Conservation (phyloP, 2,329 filamentous ascomycete genomes). For the Rasamsonia emersonii region DNA sequence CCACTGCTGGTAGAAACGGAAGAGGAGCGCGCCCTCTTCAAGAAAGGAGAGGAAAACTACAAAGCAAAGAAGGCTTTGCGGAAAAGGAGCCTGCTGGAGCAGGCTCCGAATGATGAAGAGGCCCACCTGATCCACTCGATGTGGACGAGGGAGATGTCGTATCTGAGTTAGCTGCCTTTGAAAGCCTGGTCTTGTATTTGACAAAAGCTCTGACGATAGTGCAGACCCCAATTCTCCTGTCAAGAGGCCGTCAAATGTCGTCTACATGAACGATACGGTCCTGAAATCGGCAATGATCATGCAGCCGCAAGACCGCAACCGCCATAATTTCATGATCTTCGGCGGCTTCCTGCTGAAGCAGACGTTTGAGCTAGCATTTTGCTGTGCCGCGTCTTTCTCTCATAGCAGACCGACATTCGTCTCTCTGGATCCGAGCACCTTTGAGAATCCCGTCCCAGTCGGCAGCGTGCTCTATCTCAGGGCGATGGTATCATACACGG, state of each 20-base stretch:
- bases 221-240: slow-evolving; percentile 47
- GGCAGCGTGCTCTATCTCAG: slow-evolving; percentile 67
- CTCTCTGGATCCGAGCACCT: slow-evolving; percentile 63
- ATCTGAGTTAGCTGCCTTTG: slow-evolving; percentile 40
- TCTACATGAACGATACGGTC: slow-evolving; percentile 54
- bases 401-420: slow-evolving; percentile 63
- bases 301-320: slow-evolving; percentile 63
- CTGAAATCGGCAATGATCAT: slow-evolving; percentile 63
- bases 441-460: slow-evolving; percentile 66
- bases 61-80: slow-evolving; percentile 56
- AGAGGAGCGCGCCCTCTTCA: slow-evolving; percentile 57
- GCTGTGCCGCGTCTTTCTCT: slow-evolving; percentile 62
- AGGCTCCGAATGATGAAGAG: slow-evolving; percentile 62
- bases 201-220: slow-evolving; percentile 5
- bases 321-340: slow-evolving; percentile 71
- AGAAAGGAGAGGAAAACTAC: slow-evolving; percentile 57
- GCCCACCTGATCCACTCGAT: slow-evolving; percentile 64
- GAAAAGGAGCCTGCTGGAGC: slow-evolving; percentile 53
- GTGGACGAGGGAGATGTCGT: slow-evolving; percentile 61
- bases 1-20: slow-evolving; percentile 54
- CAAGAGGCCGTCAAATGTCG: slow-evolving; percentile 48
- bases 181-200: background rate
- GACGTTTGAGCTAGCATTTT: slow-evolving; percentile 69
- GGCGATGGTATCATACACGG: slow-evolving; percentile 63
- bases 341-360: slow-evolving; percentile 67